These are phyloP conservation scores for Phytophthora podocarpi DNA, from an alignment of 352 stramenopile species.

Conservation along the genomic window DNA sequence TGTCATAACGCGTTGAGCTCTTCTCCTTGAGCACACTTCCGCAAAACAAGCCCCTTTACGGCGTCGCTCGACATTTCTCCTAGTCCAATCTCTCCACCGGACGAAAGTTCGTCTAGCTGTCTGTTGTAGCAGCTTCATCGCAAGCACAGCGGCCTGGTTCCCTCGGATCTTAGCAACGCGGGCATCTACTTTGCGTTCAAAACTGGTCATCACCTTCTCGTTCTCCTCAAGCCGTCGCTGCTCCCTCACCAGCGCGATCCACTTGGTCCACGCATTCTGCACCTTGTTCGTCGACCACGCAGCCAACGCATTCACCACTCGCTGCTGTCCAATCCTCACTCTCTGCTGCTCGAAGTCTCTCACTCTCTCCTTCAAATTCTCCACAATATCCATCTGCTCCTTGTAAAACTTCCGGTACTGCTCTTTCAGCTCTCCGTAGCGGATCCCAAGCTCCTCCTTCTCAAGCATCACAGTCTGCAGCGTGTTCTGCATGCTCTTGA, in stretches of 20 bases:
- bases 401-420: conserved; percentile 40
- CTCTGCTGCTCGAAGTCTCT: conserved; percentile 19
- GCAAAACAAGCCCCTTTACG: neutral
- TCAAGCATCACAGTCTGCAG: conserved; percentile 62
- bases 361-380: conserved; percentile 29
- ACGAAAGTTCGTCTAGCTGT: conserved; percentile 18
- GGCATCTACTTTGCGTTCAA: conserved; percentile 14
- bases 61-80: conserved; percentile 4
- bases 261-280: conserved; percentile 46
- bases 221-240: conserved; percentile 18
- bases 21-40: neutral
- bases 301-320: conserved; percentile 30
- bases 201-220: neutral
- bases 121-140: conserved; percentile 26
- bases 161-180: conserved; percentile 15
- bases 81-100: conserved; percentile 8
- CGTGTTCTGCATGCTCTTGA: conserved; percentile 59
- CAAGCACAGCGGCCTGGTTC: conserved; percentile 21
- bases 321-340: conserved; percentile 8
- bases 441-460: conserved; percentile 66
- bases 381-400: conserved; percentile 26
- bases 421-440: conserved; percentile 45
- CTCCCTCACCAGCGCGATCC: conserved; percentile 19
- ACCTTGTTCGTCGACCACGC: conserved; percentile 43
- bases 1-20: conserved; percentile 2